These are phyloP conservation scores for Achlya hypogyna DNA, from an alignment of 352 stramenopile species.

Conservation along the genomic window DNA sequence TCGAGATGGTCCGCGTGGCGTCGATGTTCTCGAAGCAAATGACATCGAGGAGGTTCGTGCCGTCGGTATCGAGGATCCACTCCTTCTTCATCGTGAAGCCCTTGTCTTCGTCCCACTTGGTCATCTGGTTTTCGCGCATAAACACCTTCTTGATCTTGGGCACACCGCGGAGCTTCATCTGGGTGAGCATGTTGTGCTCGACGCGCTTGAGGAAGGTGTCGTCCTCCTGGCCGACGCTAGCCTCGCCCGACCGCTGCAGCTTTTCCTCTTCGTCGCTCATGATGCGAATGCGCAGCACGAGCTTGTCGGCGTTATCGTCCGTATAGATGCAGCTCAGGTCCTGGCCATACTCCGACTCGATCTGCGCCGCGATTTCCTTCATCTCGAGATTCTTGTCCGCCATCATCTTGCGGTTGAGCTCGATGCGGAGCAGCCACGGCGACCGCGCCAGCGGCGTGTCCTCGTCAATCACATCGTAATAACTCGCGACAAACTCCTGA, in stretches of 20 bases:
- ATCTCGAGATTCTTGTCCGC: conserved; percentile 97
- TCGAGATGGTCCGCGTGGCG: conserved; percentile 92
- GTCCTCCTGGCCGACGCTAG: conserved; percentile 85
- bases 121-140: conserved; percentile 89
- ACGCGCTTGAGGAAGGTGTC: conserved; percentile 96
- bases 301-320: conserved; percentile 97
- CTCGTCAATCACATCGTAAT: conserved; percentile 96
- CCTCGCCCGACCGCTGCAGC: conserved; percentile 66
- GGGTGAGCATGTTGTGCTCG: conserved; percentile 95
- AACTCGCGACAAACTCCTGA: conserved; percentile 95
- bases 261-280: conserved; percentile 91
- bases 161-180: conserved; percentile 94
- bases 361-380: conserved; percentile 93
- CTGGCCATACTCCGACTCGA: conserved; percentile 91
- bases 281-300: conserved; percentile 96
- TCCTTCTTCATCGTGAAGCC: conserved; percentile 60
- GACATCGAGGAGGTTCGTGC: conserved; percentile 95
- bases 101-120: conserved; percentile 91
- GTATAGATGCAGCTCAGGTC: conserved; percentile 96
- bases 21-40: conserved; percentile 98
- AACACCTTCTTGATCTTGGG: conserved; percentile 99
- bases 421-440: conserved; percentile 98
- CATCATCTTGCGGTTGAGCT: conserved; percentile 96
- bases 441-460: conserved; percentile 90
- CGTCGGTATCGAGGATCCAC: conserved; percentile 98